These are phyloP conservation scores for Tetrapisispora arboricola DNA, from an alignment of 805 yeast species.

Conservation along the genomic window DNA sequence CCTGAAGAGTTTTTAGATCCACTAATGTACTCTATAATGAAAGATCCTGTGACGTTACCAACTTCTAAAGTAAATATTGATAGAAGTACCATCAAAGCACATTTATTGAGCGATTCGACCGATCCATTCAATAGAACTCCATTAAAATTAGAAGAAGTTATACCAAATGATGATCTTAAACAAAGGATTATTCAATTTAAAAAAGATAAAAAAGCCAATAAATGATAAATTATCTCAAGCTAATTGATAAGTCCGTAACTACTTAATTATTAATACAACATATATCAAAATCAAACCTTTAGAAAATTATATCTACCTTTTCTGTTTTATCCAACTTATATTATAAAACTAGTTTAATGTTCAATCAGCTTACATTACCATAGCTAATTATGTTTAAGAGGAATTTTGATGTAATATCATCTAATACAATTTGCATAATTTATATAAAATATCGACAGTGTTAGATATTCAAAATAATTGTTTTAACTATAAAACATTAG, in stretches of 20 bases:
- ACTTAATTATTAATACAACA: too few species aligned
- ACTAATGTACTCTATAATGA: constrained; percentile 90
- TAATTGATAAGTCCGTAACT: too few species aligned
- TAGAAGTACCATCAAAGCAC: constrained; percentile 85
- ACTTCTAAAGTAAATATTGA: constrained; percentile 78
- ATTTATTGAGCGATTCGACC: constrained; percentile 84
- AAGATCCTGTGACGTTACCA: constrained; percentile 92
- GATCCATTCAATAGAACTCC: constrained; percentile 97
- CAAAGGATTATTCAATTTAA: constrained; percentile 51
- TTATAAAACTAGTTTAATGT: not conserved
- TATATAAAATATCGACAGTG: too few species aligned
- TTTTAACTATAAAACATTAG: constrained; percentile 3
- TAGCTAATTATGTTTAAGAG: too few species aligned
- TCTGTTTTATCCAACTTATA: too few species aligned
- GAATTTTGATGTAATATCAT: too few species aligned
- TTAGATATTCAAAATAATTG: constrained; percentile 3
- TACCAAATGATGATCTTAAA: constrained; percentile 64
- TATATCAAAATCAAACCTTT: too few species aligned
- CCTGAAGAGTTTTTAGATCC: constrained; percentile 98
- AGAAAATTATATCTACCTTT: too few species aligned
- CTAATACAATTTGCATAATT: too few species aligned
- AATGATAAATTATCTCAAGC: not conserved
- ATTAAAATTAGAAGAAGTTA: constrained; percentile 75
- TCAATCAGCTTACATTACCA: too few species aligned
- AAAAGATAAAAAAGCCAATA: constrained; percentile 30